Base-by-base conservation (phyloP, 1,284 basidiomycete species). In the Pseudozyma sp. region DNA sequence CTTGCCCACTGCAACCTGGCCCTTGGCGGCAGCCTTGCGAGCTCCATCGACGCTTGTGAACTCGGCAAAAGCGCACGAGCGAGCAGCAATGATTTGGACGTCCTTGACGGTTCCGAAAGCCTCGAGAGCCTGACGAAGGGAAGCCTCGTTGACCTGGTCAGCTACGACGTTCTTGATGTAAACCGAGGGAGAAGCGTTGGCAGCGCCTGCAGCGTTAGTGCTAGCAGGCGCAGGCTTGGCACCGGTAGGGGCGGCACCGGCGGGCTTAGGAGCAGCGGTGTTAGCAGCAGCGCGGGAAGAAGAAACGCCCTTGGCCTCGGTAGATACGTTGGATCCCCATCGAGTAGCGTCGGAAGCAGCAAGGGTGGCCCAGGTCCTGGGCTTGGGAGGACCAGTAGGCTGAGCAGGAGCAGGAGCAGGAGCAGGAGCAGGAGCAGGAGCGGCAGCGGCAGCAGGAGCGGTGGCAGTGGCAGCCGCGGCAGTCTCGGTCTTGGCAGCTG, bases 11-110 rank as follows among this genome's bases (percentile, higher is more conserved):
- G 89, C 90, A 65, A 97, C 89, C n/a, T 93, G 93, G 60, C 93
- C 94, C 81, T 95, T 93, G 25, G 89, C 86, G 78, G 98, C 95
- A 3, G 96, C 96, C 62, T 91, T 90, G 76, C 90, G 89, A 14
- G 96, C 96, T 31, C 90, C 87, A 4, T 97, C 94, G 69, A 95
- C 86, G 9, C 87, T 87, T 40, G 85, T 86, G 87, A 96, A 99
- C 86, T 98, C 95, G 80, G 95, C 89, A 88, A 98, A 98, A 1
- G 95, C 96, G 83, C 95, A 97, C 0, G 93, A 93, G 86, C 94
- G 96, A 84, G 82, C 83, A 72, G 92, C 91, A 53, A 97, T 91
- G 78, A 97, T 91, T 86, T 97, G 94, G 52, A 94, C 87, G 53
- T 95, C 93, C 86, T 92, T 93, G 83, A 97, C 89, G 4, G 91